Evolutionary conservation across 2,329 filamentous ascomycete species (phyloP), one percentile per base, ranked within the genome.

Genomic region (Xylaria polymorpha): DNA sequence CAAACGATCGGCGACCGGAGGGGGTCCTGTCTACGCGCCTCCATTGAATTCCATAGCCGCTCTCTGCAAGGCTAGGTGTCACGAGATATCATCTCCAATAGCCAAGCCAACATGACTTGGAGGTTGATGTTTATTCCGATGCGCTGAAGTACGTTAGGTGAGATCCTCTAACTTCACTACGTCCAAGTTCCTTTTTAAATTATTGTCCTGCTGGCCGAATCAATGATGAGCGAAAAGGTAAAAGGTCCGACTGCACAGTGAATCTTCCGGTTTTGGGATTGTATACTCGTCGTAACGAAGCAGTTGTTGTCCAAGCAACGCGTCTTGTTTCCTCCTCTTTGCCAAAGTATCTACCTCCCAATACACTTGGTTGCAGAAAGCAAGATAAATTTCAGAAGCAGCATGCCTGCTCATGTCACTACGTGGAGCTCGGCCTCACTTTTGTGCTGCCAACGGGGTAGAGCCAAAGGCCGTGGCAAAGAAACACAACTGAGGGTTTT

Each of bases 391-490:
- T 71, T 50, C 60, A 64, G 51, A 61, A 66, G 64, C 66, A 68
- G 48, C 0, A 43, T 41, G 25, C 58, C 59, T 72, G 71, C 59
- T 77, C 72, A 73, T 70, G 81, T 85, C 81, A 81, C 84, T 83
- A 83, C 81, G 81, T 83, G 87, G 86, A 88, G 85, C 85, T 83
- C 77, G 75, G 75, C 78, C 82, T 83, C 79, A 80, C 53, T 56
- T 46, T 58, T 79, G 79, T 75, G 78, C 71, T 74, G 77, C 72
- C 80, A 69, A 85, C 83, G 80, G 81, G 80, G 79, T 76, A 77
- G 80, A 83, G 84, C 86, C 86, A 90, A 89, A 89, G 86, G 87
- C 87, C 81, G 85, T 82, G 84, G 85, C 83, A 77, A 77, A 90
- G 82, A 88, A 25, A 65, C 44, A 57, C 50, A 29, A 58, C 61